Conservation (phyloP, 148 eudicot species). For the Vaccinium corymbosum region DNA sequence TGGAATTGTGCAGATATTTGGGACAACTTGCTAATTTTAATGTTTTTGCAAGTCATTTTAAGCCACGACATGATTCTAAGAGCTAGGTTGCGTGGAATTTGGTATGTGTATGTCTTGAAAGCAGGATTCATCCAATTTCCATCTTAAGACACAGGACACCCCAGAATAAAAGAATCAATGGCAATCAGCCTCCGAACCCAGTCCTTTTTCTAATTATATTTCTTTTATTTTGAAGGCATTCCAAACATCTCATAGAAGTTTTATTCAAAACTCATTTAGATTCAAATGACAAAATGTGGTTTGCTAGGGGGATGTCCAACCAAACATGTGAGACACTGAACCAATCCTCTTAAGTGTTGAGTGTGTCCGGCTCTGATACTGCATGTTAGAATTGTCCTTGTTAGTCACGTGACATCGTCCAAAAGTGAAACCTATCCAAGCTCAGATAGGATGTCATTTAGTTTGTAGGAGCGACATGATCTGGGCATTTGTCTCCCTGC, state of each 20-base stretch:
- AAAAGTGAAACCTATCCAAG: background rate
- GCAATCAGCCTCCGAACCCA: background rate
- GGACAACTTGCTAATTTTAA: background rate
- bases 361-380: background rate
- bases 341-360: background rate
- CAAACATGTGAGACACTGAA: background rate
- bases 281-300: background rate
- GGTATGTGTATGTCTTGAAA: background rate
- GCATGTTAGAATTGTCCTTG: background rate
- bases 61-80: background rate
- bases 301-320: background rate
- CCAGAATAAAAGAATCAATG: background rate
- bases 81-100: background rate
- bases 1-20: background rate
- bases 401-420: background rate
- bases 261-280: background rate
- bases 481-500: too few relatives aligned
- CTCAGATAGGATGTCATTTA: background rate
- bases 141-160: background rate
- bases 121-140: background rate
- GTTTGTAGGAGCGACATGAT: background rate
- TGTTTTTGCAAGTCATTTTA: background rate
- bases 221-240: background rate
- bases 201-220: background rate
- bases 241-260: background rate